phyloP scores from a whole-genome alignment of 75 land plant species.

The Sequoiadendron giganteum region DNA sequence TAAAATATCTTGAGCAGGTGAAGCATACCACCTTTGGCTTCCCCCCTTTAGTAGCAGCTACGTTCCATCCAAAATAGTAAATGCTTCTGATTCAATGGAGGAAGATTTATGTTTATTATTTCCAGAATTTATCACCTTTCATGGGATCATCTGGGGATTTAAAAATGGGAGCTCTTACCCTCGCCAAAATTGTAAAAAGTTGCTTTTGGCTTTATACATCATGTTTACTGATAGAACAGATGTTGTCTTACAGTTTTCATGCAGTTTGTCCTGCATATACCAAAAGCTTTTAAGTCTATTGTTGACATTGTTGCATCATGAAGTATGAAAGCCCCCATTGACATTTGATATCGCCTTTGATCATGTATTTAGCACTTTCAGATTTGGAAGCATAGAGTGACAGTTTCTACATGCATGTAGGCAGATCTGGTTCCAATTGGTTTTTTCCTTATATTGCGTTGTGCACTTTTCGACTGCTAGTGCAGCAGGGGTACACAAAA shows the following conservation, averaged over 20 bases:
- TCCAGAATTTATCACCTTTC: not conserved
- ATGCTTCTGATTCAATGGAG: not conserved
- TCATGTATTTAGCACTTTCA: not conserved
- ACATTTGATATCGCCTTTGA: not conserved
- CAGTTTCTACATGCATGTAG: not conserved
- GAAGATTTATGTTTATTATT: not conserved
- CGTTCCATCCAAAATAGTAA: not conserved
- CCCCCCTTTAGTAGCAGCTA: not conserved
- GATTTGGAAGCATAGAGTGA: not conserved
- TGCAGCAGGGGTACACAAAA: not conserved
- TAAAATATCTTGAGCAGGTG: not conserved
- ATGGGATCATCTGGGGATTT: not conserved
- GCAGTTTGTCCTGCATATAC: not conserved
- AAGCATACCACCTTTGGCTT: not conserved
- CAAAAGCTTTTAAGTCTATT: not conserved
- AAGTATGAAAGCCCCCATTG: not conserved
- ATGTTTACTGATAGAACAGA: not conserved
- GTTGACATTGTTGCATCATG: not conserved
- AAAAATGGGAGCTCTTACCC: not conserved
- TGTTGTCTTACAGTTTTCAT: not conserved
- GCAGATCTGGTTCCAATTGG: not conserved
- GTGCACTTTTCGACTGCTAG: not conserved
- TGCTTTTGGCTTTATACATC: not conserved
- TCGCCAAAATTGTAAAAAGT: not conserved
- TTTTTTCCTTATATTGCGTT: not conserved